Evolutionary conservation across 2,329 filamentous ascomycete genomes (phyloP).

Genomic region (Alternaria tenuissima): DNA sequence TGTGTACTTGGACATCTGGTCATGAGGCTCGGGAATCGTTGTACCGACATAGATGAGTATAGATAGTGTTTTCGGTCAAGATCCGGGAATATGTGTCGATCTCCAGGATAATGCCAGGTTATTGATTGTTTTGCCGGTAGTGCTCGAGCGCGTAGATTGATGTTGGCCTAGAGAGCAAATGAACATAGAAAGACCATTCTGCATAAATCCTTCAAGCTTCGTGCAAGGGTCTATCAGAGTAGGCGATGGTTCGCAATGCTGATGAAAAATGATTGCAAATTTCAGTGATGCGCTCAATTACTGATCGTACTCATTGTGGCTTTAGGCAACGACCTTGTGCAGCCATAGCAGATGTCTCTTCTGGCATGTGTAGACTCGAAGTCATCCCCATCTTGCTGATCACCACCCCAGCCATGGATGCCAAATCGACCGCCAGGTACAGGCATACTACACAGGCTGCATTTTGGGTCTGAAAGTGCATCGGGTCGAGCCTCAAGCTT

Average conservation of each 20-base stretch:
- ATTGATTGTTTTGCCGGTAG: background rate
- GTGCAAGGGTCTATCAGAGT: background rate
- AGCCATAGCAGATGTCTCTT: slow-evolving; percentile 73
- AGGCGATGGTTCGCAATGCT: background rate
- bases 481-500: slow-evolving; percentile 69
- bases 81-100: background rate
- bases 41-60: background rate
- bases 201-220: background rate
- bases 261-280: background rate
- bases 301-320: background rate
- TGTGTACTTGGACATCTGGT: background rate
- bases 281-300: slow-evolving; percentile 1
- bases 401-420: slow-evolving; percentile 67
- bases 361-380: slow-evolving; percentile 30
- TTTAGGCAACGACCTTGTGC: slow-evolving; percentile 65
- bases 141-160: background rate
- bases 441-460: slow-evolving; percentile 74
- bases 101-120: background rate
- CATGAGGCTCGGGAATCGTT: background rate
- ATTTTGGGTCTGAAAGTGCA: slow-evolving; percentile 50
- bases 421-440: slow-evolving; percentile 70
- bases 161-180: background rate
- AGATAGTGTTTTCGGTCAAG: background rate
- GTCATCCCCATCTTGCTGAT: slow-evolving; percentile 56
- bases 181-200: background rate